phyloP scores from a whole-genome alignment of 2,329 filamentous ascomycete genomes.

The Aspergillus pseudoterreus region DNA sequence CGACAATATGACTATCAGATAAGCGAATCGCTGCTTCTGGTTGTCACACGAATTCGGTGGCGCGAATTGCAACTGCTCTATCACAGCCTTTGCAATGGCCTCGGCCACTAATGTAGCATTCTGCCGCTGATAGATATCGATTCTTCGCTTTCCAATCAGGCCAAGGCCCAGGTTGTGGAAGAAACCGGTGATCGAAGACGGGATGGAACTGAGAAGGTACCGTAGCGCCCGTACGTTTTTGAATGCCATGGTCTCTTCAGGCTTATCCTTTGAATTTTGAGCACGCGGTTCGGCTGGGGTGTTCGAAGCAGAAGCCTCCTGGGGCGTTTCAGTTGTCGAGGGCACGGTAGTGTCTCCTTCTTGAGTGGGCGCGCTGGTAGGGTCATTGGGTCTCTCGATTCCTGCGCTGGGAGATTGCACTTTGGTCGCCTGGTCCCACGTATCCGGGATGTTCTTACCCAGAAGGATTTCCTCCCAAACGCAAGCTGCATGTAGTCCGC shows the following conservation, averaged over 20 bases:
- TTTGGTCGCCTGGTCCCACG: conserved; percentile 48
- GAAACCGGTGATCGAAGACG: conserved; percentile 76
- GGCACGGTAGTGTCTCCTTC: conserved; percentile 16
- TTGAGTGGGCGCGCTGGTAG: conserved; percentile 18
- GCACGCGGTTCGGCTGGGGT: conserved; percentile 15
- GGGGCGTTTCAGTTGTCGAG: conserved; percentile 18
- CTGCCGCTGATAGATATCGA: conserved; percentile 62
- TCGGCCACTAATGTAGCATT: conserved; percentile 60
- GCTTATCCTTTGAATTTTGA: conserved; percentile 16
- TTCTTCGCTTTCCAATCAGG: conserved; percentile 69
- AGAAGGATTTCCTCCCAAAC: conserved; percentile 82
- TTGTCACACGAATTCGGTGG: conserved; percentile 47
- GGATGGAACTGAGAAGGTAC: conserved; percentile 72
- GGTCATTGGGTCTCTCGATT: conserved; percentile 41
- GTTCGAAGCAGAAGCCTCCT: conserved; percentile 18
- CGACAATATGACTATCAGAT: conserved; percentile 77
- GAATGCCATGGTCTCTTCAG: conserved; percentile 44
- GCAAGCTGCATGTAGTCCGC: conserved; percentile 72
- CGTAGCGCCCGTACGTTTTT: conserved; percentile 77
- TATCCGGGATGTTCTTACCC: conserved; percentile 66
- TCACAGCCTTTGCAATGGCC: conserved; percentile 67
- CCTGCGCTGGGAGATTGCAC: conserved; percentile 35
- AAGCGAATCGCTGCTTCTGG: conserved; percentile 64
- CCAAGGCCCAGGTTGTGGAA: conserved; percentile 82
- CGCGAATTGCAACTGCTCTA: conserved; percentile 61